Evolutionary conservation across 495 filamentous ascomycete genomes (phyloP), one percentile per base, ranked within the genome.

Genomic region (Penicillium riverlandense): DNA sequence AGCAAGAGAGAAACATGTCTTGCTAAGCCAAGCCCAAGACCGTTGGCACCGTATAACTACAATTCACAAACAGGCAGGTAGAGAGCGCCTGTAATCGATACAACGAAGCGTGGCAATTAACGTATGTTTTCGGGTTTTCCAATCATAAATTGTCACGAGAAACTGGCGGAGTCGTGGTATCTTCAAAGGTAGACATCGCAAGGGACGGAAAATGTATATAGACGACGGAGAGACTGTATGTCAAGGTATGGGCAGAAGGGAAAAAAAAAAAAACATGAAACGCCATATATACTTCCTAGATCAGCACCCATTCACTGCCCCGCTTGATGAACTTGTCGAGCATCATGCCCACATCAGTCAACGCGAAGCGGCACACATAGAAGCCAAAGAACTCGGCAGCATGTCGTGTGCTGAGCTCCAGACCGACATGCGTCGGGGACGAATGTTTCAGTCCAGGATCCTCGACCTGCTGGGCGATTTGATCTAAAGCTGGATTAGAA

Each of bases 361-460:
- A 64, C 28, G 88, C 89, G 59, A 97, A 98, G 11, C 94, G 86
- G 63, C 91, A 96, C 12, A 98, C 75, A 59, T 89, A 97, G 65
- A 98, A 96, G 28, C 83, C 90, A 62, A 98, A 98, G 68, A 98
- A 98, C 57, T 97, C 92, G 29, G 94, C 88, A 8, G 92, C 94
- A 65, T 96, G 91, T 13, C 90, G 80, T 28, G 88, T 87, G 62
- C 88, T 89, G 12, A 97, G 77, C 63, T 98, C 94, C 28, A 98
- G 75, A 12, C 92, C 94, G 41, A 97, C 88, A 53, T 95, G 88
- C 22, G 90, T 95, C 51, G 82, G 85, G 43, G 77, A 82, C 12
- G 78, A 79, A 69, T 91, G 88, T 53, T 85, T 85, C 34, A 95
- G 74, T 10, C 89, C 87, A 9, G 89, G 90, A 62, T 95, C 91